phyloP scores from a whole-genome alignment of 805 yeast genomes.

The Cyberlindnera misumaiensis region DNA sequence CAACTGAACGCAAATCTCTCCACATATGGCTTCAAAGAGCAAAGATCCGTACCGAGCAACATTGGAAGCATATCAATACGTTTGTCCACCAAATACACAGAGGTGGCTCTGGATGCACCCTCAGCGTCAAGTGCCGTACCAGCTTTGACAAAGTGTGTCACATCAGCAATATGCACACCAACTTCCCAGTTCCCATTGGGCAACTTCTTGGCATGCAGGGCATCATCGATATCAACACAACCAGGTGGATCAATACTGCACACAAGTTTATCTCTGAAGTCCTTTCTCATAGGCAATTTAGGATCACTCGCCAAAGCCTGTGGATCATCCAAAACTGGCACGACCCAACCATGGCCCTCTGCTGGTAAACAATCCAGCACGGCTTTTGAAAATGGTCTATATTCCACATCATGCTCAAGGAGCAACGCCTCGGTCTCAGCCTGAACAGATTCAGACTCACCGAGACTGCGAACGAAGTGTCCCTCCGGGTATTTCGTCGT shows the following conservation, averaged over 20 bases:
- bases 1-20: conserved; percentile 95
- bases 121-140: conserved; percentile 88
- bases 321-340: conserved; percentile 55
- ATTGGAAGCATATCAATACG: conserved; percentile 98
- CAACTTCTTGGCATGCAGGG: conserved; percentile 76
- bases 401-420: conserved; percentile 93
- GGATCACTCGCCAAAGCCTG: conserved; percentile 46
- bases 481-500: conserved; percentile 86
- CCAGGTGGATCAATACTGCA: conserved; percentile 98
- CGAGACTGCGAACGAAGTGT: conserved; percentile 85
- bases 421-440: conserved; percentile 96
- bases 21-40: conserved; percentile 91
- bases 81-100: conserved; percentile 94
- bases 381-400: conserved; percentile 87
- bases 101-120: conserved; percentile 96
- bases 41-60: conserved; percentile 89
- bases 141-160: conserved; percentile 92
- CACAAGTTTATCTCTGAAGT: conserved; percentile 79
- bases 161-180: conserved; percentile 99
- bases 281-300: conserved; percentile 55
- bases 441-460: conserved; percentile 83
- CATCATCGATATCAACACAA: conserved; percentile 98
- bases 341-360: conserved; percentile 92
- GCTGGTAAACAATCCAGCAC: conserved; percentile 88
- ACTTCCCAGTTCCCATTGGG: conserved; percentile 95